Conservation (phyloP, 148 eudicot species). For the Bassia scoparia region DNA sequence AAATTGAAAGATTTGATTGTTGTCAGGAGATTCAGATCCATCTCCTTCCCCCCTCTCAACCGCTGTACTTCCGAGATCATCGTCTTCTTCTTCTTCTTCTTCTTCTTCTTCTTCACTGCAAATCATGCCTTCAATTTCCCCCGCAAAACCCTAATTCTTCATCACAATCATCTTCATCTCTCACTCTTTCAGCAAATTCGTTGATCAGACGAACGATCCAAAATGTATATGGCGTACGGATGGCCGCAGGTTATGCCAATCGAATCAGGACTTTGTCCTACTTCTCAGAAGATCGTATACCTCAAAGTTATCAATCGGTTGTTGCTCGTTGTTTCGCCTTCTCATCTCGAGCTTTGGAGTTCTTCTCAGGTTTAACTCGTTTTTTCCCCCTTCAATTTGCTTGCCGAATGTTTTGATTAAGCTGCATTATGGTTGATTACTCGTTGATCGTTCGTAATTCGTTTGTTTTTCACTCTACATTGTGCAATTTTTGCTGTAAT, state of each 20-base stretch:
- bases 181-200: not conserved
- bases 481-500: not conserved
- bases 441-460: not conserved
- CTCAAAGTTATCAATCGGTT: constrained; percentile 62
- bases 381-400: not conserved
- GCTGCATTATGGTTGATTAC: not conserved
- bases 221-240: constrained; percentile 97
- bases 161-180: not conserved
- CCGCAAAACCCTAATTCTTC: constrained; percentile 26
- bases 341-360: constrained; percentile 89
- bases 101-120: constrained; percentile 17
- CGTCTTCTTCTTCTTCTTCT: constrained; percentile 8
- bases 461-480: not conserved
- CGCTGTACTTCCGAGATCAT: constrained; percentile 22
- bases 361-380: constrained; percentile 59
- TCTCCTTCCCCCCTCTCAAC: not conserved
- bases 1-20: constrained; percentile 2
- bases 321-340: constrained; percentile 70
- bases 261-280: constrained; percentile 49
- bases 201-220: constrained; percentile 28
- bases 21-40: constrained; percentile 47
- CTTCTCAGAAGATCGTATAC: constrained; percentile 58
- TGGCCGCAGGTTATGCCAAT: constrained; percentile 96
- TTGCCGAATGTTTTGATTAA: not conserved
- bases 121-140: constrained; percentile 26